Base-by-base conservation (phyloP, 108 stramenopile species). In the Bacterosira constricta region DNA sequence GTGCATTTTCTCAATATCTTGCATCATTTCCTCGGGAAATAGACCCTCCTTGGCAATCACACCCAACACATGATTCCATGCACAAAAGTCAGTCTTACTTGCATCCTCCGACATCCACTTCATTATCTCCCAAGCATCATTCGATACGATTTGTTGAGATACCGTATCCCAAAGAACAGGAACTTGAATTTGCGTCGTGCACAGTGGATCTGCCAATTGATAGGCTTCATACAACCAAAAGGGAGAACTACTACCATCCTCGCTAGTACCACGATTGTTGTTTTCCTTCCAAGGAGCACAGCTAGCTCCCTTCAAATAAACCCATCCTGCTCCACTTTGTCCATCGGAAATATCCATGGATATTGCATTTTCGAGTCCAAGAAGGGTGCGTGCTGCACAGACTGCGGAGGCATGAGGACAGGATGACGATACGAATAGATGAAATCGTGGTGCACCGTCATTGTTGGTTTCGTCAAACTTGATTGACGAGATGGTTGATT, bases 171-270 rank as follows among this genome's bases (percentile, higher is more conserved):
- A 66, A 6, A 66, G 53, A 26, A 66, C 64, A 17, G 64, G 64
- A 0, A 55, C 64, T 12, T 53, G 30, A 53, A 66, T 66, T 6
- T 11, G 29, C 26, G 54, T 34, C 4, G 64, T 55, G 1, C 21
- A 41, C 27, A 18, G 11, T 18, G 64, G 36, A 52, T 66, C 32
- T 8, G 31, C 55, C 31, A 66, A 30, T 54, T 66, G 64, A 56
- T 66, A 66, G 54, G 30, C 64, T 54, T 54, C 55, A 36, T 66
- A 56, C 29, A 66, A 32, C 64, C 64, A 66, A 56, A 66, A 66
- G 31, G 64, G 64, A 36, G 7, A 53, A 3, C 11, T 30, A 0
- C 37, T 27, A 5, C 42, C 21, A 30, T 55, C 15, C 12, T 51
- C 49, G 39, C 12, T 12, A 41, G n/a, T n/a, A n/a, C 39, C 39